These are phyloP conservation scores for Euptelea pleiosperma DNA, from an alignment of 164 flowering plant species.

Conservation along the genomic window DNA sequence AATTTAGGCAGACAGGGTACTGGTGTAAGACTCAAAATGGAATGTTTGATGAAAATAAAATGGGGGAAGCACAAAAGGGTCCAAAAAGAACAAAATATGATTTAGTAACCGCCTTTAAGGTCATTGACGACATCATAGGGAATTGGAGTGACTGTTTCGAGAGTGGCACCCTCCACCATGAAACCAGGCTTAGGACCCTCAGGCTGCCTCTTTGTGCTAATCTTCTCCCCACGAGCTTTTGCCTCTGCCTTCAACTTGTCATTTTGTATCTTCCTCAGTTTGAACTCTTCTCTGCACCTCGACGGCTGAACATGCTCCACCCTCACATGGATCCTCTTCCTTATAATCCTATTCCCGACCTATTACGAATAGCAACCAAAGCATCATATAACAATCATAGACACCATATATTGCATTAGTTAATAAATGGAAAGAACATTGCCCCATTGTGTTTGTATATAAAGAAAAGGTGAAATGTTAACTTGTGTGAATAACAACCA, in stretches of 20 bases:
- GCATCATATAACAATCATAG: too few species aligned
- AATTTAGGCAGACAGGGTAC: too few species aligned
- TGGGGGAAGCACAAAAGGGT: too few species aligned
- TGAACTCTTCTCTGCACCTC: conserved; percentile 64
- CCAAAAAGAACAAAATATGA: too few species aligned
- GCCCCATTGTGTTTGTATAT: too few species aligned
- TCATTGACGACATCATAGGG: conserved; percentile 84
- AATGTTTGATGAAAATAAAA: too few species aligned
- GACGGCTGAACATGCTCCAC: conserved; percentile 77
- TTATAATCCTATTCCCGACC: conserved; percentile 67
- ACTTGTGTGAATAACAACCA: too few species aligned
- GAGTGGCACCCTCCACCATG: conserved; percentile 74
- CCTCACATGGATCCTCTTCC: conserved; percentile 78
- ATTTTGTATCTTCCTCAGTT: conserved; percentile 47
- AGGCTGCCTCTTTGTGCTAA: conserved; percentile 83
- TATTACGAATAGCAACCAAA: too few species aligned
- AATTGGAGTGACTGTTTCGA: conserved; percentile 82
- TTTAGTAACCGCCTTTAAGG: conserved; percentile 72
- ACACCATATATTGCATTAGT: too few species aligned
- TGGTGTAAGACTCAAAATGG: too few species aligned
- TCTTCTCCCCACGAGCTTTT: conserved; percentile 59
- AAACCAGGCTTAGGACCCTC: conserved; percentile 85
- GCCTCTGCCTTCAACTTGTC: conserved; percentile 70
- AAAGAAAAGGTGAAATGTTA: too few species aligned
- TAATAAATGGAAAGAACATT: too few species aligned